These are phyloP conservation scores for Wallacemonas collosoma DNA, from an alignment of 208 protist genomes.

Conservation along the genomic window DNA sequence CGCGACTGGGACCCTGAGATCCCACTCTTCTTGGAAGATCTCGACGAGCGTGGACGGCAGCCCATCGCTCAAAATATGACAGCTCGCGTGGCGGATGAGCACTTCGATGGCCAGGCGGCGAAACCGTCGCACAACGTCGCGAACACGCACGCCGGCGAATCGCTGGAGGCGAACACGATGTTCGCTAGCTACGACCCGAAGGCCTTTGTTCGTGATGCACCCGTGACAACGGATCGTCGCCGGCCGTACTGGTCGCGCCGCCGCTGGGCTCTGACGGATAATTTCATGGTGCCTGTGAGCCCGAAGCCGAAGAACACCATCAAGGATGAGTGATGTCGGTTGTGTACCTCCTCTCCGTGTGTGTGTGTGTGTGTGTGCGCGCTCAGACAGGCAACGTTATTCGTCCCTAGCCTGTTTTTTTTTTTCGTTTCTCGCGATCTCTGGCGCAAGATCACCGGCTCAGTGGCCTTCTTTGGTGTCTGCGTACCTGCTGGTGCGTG, in stretches of 20 bases:
- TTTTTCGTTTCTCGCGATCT: no score
- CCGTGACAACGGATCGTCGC: constrained; percentile 31
- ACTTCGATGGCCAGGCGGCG: constrained; percentile 31
- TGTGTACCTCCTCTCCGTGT: not conserved
- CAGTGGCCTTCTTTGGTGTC: no score
- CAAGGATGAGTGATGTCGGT: constrained; percentile 61
- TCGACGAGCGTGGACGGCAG: constrained; percentile 74
- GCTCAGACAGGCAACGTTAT: no score
- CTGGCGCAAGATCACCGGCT: no score
- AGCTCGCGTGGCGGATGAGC: constrained; percentile 57
- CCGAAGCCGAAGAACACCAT: constrained; percentile 90
- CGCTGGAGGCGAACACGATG: constrained; percentile 80
- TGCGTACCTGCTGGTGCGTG: no score
- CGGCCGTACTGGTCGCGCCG: constrained; percentile 82
- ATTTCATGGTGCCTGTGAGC: constrained; percentile 83
- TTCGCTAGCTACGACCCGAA: constrained; percentile 81
- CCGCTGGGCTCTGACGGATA: constrained; percentile 83
- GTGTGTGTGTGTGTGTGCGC: not conserved
- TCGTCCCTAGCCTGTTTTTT: no score
- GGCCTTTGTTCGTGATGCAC: constrained; percentile 67
- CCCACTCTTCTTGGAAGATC: constrained; percentile 86
- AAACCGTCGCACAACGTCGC: constrained; percentile 57
- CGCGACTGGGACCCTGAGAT: constrained; percentile 89
- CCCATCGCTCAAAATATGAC: constrained; percentile 40
- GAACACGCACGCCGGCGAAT: constrained; percentile 66